Conservation (phyloP, 1,284 basidiomycete genomes). For the Trichosporon asahii region DNA sequence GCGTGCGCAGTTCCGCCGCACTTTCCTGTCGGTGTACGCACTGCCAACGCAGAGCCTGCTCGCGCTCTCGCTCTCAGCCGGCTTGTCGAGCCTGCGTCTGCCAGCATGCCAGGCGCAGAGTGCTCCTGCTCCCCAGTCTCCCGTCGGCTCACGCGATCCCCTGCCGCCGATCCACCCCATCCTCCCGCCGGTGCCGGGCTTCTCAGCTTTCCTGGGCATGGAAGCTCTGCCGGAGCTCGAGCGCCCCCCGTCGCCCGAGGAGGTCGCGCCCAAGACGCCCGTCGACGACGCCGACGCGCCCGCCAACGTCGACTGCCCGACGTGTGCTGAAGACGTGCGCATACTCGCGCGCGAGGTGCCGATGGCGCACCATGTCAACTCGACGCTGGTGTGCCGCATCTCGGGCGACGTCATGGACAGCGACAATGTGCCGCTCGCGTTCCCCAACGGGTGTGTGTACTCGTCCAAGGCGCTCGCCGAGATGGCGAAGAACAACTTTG, state of each 20-base stretch:
- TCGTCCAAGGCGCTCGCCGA: constrained; percentile 81
- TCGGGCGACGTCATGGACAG: constrained; percentile 92
- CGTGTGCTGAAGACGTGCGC: constrained; percentile 74
- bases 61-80: constrained; percentile 80
- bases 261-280: neutral
- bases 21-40: constrained; percentile 78
- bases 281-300: constrained; percentile 14
- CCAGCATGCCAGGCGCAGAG: constrained; percentile 56
- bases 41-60: constrained; percentile 81
- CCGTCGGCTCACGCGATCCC: constrained; percentile 20
- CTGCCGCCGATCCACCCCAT: constrained; percentile 37
- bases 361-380: constrained; percentile 88
- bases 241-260: neutral
- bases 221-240: constrained; percentile 14
- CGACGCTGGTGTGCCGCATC: constrained; percentile 86
- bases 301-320: constrained; percentile 84
- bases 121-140: constrained; percentile 22
- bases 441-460: constrained; percentile 89
- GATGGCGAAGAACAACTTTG: constrained; percentile 70
- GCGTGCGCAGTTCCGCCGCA: constrained; percentile 71
- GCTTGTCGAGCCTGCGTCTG: constrained; percentile 78
- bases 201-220: constrained; percentile 14
- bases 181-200: constrained; percentile 17
- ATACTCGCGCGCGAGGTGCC: constrained; percentile 81
- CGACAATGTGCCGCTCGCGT: constrained; percentile 85